These are phyloP conservation scores for Diplocarpon mali DNA, from an alignment of 2,329 filamentous ascomycete species.

Conservation along the genomic window DNA sequence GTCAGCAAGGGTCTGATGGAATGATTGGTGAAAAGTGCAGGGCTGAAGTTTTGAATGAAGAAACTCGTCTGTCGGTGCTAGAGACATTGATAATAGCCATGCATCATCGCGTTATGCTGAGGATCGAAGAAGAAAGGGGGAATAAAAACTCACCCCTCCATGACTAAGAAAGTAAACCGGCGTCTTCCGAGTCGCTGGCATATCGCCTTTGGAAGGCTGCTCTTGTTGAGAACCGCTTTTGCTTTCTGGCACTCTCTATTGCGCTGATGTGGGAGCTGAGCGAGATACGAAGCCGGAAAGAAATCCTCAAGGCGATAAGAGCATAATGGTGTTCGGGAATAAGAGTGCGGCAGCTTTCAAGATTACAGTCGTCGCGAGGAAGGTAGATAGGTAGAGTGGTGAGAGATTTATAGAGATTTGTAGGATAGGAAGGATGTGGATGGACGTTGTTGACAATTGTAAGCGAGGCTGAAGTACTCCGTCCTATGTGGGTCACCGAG, in stretches of 20 bases:
- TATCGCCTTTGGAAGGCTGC: background rate
- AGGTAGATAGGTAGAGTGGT: background rate
- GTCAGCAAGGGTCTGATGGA: background rate
- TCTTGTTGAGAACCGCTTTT: background rate
- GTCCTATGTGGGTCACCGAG: background rate
- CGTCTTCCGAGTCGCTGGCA: constrained; percentile 13
- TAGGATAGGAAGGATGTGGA: background rate
- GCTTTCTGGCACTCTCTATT: background rate
- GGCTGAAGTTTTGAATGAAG: no score
- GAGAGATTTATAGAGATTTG: constrained; percentile 3
- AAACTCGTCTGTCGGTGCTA: no score
- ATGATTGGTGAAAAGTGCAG: background rate
- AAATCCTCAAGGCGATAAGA: background rate
- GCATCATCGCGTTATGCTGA: background rate
- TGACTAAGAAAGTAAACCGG: constrained; percentile 22
- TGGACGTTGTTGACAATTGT: background rate
- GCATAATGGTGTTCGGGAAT: background rate
- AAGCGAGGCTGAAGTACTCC: constrained; percentile 1
- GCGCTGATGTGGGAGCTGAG: background rate
- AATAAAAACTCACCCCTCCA: constrained; percentile 17
- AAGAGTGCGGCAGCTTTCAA: background rate
- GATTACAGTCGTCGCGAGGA: background rate
- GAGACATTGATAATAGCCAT: no score
- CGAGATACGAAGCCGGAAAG: background rate
- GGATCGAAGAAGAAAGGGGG: background rate